These are phyloP conservation scores for Heimioporus sp. DNA, from an alignment of 768 basidiomycete genomes.

Conservation along the genomic window DNA sequence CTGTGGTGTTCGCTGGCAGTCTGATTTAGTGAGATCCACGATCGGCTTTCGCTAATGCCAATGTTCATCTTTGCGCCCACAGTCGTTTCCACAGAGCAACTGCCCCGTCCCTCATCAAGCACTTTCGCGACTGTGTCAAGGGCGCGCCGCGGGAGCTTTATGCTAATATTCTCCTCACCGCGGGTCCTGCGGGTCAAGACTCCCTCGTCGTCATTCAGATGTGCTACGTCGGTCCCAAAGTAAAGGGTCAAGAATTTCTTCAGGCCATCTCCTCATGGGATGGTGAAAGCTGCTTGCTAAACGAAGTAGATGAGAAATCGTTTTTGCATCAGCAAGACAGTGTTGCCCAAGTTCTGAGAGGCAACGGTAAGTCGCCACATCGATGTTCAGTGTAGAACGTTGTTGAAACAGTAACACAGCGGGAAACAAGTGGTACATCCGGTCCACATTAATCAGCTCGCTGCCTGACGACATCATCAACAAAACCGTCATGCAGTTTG, in stretches of 20 bases:
- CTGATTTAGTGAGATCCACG: constrained; percentile 72
- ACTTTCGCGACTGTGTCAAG: constrained; percentile 92
- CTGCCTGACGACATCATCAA: constrained; percentile 86
- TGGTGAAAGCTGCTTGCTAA: constrained; percentile 80
- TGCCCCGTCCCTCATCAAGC: constrained; percentile 83
- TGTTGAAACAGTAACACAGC: too few species aligned
- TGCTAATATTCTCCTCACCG: constrained; percentile 86
- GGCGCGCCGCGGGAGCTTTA: constrained; percentile 85
- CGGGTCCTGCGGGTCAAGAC: constrained; percentile 80
- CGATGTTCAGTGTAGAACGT: too few species aligned
- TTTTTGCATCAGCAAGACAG: constrained; percentile 91
- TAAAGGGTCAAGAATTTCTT: constrained; percentile 73
- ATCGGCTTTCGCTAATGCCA: background rate
- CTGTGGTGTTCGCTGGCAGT: constrained; percentile 90
- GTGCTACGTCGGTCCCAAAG: constrained; percentile 79
- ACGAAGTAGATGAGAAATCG: constrained; percentile 88
- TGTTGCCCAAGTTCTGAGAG: constrained; percentile 85
- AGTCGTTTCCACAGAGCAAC: constrained; percentile 89
- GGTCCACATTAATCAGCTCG: constrained; percentile 78
- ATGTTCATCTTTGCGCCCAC: constrained; percentile 9
- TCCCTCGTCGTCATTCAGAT: constrained; percentile 90
- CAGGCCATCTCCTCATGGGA: constrained; percentile 89
- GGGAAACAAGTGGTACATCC: constrained; percentile 89
- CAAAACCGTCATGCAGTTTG: constrained; percentile 77
- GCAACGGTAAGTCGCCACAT: constrained; percentile 66